A percentile compares a stretch with the other conserved stretches of the same genome.
These are phyloP conservation scores for Alternaria triticina DNA, from an alignment of 2,329 filamentous ascomycete species.

Conservation along the genomic window DNA sequence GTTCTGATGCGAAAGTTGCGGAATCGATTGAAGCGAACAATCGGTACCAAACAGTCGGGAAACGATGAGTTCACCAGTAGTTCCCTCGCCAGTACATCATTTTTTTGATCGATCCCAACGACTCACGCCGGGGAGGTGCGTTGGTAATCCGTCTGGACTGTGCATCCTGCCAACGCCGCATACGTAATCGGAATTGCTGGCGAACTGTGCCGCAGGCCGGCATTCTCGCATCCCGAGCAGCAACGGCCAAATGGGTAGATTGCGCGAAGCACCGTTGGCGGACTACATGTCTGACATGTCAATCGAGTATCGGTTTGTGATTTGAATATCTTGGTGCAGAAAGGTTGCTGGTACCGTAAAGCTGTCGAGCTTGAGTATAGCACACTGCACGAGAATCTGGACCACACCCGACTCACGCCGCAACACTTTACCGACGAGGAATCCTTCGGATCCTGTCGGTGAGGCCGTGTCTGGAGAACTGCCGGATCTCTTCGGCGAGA, in stretches of 20 bases:
- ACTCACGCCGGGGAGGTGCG: not conserved
- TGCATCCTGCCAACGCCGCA: conserved; percentile 8
- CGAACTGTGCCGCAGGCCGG: conserved; percentile 14
- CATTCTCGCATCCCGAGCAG: not conserved
- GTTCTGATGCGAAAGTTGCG: not conserved
- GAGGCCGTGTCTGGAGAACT: not conserved
- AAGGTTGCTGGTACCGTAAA: not conserved
- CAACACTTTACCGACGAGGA: conserved; percentile 2
- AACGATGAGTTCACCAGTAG: not conserved
- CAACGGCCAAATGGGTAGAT: not conserved
- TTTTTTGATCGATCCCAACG: not conserved
- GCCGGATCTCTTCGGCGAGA: not conserved
- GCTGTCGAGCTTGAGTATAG: conserved; percentile 1
- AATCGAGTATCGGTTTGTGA: not conserved
- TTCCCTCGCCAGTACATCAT: not conserved
- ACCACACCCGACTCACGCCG: conserved; percentile 1
- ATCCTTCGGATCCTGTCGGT: conserved; percentile 8
- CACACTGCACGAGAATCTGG: conserved; percentile 3
- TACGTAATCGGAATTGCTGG: not conserved
- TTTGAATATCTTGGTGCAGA: not conserved
- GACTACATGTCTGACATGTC: not conserved
- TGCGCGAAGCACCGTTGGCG: not conserved
- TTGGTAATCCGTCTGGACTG: not conserved
- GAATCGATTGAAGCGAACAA: not conserved
- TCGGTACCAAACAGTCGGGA: not conserved